Base-by-base conservation (phyloP, 306 rosid genomes). In the Gynostemma pentaphyllum region DNA sequence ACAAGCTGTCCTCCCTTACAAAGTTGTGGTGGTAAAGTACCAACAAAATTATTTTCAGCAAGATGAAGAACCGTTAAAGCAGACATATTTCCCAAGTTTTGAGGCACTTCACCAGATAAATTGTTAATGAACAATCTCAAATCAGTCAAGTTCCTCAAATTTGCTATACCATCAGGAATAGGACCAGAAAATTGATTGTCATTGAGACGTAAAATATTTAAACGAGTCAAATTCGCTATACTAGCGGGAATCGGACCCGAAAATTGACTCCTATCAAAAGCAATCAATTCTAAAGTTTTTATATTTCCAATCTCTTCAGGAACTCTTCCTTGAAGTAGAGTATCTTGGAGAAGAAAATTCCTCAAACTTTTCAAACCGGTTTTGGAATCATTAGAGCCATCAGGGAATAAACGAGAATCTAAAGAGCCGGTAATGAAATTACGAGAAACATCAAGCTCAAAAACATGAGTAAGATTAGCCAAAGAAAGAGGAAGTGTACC, bases 301-400 rank as follows among this genome's bases (percentile, higher is more conserved):
- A 81, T 22, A 45, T 84, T 81, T 2, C 89, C 89, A 27, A 81
- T 80, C 78, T 81, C 86, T 21, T 76, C 63, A 0, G 89, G 89
- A 2, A 83, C 41, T 28, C 24, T 63, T 0, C 90, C 85, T 9
- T 70, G 70, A 21, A 84, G 68, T 2, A 22, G 28, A 46, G 76
- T 81, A 14, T 71, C 72, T 12, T 84, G 87, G 9, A 79, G 66
- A 12, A 84, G 70, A 0, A 84, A 71, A 56, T 84, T 67, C 47
- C 54, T 70, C 2, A 84, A 68, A 22, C 76, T 28, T 12, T 52
- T 28, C 10, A 84, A 77, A 2, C 87, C 83, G 28, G 66, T 76
- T 78, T 67, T 75, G 1, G 76, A 69, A 0, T 45, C 4, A 0
- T 22, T 40, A 11, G 40, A 24, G 12, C 69, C 78, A 65, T 78